Evolutionary conservation across 805 yeast genomes (phyloP).

Genomic region (Kurtzmaniella fragi): DNA sequence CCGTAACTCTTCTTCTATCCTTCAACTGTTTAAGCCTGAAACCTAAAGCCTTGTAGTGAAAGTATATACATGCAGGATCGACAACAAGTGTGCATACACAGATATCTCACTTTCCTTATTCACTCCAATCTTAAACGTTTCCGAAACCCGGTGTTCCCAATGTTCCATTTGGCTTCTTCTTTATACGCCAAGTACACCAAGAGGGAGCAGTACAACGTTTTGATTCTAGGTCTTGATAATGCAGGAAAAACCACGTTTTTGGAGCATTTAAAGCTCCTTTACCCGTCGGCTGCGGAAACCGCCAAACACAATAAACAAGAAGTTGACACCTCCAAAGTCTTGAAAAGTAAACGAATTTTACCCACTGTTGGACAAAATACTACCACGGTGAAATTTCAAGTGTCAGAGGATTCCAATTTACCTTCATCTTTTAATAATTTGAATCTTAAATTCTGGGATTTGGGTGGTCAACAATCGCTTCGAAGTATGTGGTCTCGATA

Average conservation of each 20-base stretch:
- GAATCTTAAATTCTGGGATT: constrained; percentile 85
- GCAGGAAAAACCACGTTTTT: constrained; percentile 79
- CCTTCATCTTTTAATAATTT: constrained; percentile 35
- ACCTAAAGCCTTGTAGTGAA: too few relatives aligned
- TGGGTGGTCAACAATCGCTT: constrained; percentile 90
- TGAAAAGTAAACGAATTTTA: constrained; percentile 55
- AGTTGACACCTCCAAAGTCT: constrained; percentile 29
- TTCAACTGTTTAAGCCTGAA: too few relatives aligned
- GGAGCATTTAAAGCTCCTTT: constrained; percentile 36
- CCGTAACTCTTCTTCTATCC: too few relatives aligned
- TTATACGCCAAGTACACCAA: constrained; percentile 41
- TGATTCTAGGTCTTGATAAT: constrained; percentile 87
- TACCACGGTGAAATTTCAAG: constrained; percentile 35
- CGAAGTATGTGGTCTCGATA: constrained; percentile 85
- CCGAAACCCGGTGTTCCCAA: constrained; percentile 6
- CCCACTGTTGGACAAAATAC: constrained; percentile 97
- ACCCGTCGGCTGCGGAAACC: constrained; percentile 58
- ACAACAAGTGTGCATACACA: not conserved
- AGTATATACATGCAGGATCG: not conserved
- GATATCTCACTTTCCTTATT: not conserved
- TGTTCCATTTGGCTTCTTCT: constrained; percentile 43
- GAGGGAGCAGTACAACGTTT: constrained; percentile 41
- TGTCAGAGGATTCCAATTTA: constrained; percentile 29
- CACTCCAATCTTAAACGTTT: not conserved
- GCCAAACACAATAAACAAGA: constrained; percentile 41